Evolutionary conservation across 2,329 filamentous ascomycete species (phyloP).

Genomic region (Colletotrichum acutatum): DNA sequence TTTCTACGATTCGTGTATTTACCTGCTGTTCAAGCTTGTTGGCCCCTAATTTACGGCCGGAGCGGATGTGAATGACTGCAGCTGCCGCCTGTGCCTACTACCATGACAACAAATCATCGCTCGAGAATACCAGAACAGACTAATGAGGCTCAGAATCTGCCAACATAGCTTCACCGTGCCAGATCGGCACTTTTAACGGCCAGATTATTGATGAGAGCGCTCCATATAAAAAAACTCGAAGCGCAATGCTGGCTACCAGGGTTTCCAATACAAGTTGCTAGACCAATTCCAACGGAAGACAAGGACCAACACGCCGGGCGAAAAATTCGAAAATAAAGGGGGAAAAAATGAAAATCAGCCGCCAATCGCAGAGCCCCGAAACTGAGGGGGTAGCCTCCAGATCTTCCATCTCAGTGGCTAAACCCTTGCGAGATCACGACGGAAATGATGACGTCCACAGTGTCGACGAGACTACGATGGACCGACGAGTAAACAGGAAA

Average conservation of each 20-base stretch:
- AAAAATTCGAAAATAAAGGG: neutral
- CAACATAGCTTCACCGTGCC: neutral
- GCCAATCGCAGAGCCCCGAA: constrained; percentile 20
- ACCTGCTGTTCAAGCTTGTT: neutral
- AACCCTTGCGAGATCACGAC: neutral
- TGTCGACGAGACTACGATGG: constrained; percentile 6
- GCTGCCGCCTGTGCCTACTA: constrained; percentile 16
- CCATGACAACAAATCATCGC: constrained; percentile 7
- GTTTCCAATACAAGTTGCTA: neutral
- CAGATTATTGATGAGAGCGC: neutral
- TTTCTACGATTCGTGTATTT: neutral
- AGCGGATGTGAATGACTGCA: constrained; percentile 20
- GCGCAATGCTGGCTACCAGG: neutral
- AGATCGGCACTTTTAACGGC: neutral
- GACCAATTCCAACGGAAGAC: neutral
- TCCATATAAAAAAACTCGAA: constrained; percentile 14
- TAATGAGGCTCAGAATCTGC: constrained; percentile 18
- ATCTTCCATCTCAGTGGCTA: constrained; percentile 12
- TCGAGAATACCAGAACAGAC: constrained; percentile 4
- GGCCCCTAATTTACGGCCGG: constrained; percentile 29
- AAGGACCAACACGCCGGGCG: neutral
- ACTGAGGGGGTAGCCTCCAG: constrained; percentile 11
- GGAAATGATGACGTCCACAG: neutral
- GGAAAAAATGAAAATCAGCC: constrained; percentile 6
- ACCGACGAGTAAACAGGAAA: constrained; percentile 46